Evolutionary conservation across 2,329 filamentous ascomycete species (phyloP), one percentile per base, ranked within the genome.

Genomic region (Alternaria sp.): DNA sequence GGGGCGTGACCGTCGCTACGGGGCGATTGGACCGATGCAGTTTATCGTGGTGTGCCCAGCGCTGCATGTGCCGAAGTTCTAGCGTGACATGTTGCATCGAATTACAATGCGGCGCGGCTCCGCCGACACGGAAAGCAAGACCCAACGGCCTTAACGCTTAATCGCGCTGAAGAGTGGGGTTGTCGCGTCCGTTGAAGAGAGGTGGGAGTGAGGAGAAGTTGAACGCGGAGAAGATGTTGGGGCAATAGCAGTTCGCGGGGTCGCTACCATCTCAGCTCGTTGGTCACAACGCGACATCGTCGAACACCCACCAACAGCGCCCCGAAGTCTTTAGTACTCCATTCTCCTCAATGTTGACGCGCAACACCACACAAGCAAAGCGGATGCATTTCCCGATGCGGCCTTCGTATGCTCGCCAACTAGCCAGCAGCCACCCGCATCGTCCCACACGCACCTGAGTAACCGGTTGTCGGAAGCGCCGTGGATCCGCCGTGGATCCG

Each of bases 331-430:
- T 36, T 14, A 20, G 9, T 41, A 10, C 22, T 34, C 11, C 12
- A 34, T 36, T 7, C 40, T 38, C n/a, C 16, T 22, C 36, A 32
- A 5, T n/a, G 20, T 18, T 55, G 41, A 38, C n/a, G 32, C 32
- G 45, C 45, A 56, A 41, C 28, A 32, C 45, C 1, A 32, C 28
- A 22, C 46, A 48, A 28, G 40, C 18, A 52, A 27, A 32, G 34
- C 43, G 60, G 57, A 49, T 57, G 10, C 27, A 43, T 36, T 59
- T 45, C 52, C 56, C 32, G 40, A 59, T 34, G 32, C 46, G 32
- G 58, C 14, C 27, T 18, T 63, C 57, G 16, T 54, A 53, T 12
- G 54, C 40, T 40, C 49, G 32, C 44, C 34, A 48, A 43, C 16
- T 34, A 36, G 38, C 6, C 40, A 36, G 12, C 28, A 34, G 48